Conservation (phyloP, 2,329 filamentous ascomycete genomes). For the Triangularia setosa region DNA sequence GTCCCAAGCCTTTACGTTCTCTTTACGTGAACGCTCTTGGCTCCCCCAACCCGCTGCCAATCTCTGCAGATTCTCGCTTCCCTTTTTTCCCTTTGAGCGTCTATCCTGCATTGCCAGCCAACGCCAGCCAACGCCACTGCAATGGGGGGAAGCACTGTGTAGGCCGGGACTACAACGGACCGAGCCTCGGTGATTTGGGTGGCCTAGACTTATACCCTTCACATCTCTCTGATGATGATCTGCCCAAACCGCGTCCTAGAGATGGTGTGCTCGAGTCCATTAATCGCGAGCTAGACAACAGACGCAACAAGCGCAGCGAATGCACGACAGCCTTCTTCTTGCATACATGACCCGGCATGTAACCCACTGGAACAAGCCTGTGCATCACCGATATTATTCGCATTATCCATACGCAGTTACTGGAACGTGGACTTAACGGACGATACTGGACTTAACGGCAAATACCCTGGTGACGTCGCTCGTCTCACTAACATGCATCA, state of each 20-base stretch:
- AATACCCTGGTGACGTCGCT: constrained; percentile 8
- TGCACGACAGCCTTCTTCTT: constrained; percentile 7
- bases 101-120: constrained; percentile 5
- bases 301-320: constrained; percentile 12
- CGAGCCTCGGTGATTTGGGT: constrained; percentile 4
- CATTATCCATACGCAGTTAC: not conserved
- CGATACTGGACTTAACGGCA: not conserved
- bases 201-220: constrained; percentile 9
- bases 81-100: constrained; percentile 10
- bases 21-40: constrained; percentile 23
- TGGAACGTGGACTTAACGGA: not conserved
- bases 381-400: constrained; percentile 12
- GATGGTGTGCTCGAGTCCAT: constrained; percentile 18
- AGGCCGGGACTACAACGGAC: constrained; percentile 11
- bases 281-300: constrained; percentile 8
- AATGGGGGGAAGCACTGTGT: constrained; percentile 5
- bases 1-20: constrained; percentile 12
- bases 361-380: constrained; percentile 3
- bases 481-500: constrained; percentile 20
- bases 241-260: constrained; percentile 8
- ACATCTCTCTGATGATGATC: constrained; percentile 21
- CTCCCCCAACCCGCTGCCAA: constrained; percentile 13
- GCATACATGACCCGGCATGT: constrained; percentile 13
- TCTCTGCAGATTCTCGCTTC: constrained; percentile 8
- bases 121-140: constrained; percentile 5